phyloP scores from a whole-genome alignment of 306 rosid species.

The Geum urbanum region DNA sequence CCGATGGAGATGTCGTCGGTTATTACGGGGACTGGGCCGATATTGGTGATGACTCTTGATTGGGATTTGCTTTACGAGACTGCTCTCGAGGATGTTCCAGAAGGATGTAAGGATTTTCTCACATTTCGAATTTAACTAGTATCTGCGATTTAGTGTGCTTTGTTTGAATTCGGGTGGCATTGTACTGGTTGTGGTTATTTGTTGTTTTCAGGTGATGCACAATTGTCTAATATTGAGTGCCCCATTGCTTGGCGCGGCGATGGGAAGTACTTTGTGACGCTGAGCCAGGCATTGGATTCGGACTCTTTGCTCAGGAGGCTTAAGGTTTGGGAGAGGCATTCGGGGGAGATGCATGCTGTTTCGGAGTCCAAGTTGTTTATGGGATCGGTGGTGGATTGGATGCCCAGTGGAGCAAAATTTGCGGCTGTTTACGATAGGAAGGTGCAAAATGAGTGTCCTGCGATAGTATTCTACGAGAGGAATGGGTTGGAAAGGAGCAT shows the following conservation, averaged over 20 bases:
- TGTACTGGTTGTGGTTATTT: background rate
- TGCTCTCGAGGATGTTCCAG: slow-evolving; percentile 41
- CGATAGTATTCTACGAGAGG: slow-evolving; percentile 82
- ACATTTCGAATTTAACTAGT: background rate
- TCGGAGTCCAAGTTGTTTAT: slow-evolving; percentile 62
- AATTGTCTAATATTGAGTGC: slow-evolving; percentile 25
- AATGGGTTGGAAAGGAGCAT: slow-evolving; percentile 82
- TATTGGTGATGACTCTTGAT: slow-evolving; percentile 80
- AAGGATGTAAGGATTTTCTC: slow-evolving; percentile 61
- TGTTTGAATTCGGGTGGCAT: background rate
- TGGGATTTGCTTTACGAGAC: slow-evolving; percentile 90
- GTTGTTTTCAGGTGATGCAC: slow-evolving; percentile 56
- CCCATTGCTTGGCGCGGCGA: slow-evolving; percentile 91
- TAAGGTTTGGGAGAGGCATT: slow-evolving; percentile 85
- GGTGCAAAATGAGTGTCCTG: slow-evolving; percentile 56
- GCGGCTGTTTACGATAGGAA: slow-evolving; percentile 68
- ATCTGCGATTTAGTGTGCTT: background rate
- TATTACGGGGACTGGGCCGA: slow-evolving; percentile 55
- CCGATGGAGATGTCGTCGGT: slow-evolving; percentile 80
- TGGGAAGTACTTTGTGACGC: slow-evolving; percentile 77
- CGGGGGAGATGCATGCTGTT: slow-evolving; percentile 66
- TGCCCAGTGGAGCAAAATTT: slow-evolving; percentile 96
- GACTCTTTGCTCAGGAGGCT: slow-evolving; percentile 45
- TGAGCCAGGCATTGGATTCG: slow-evolving; percentile 38
- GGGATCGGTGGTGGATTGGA: slow-evolving; percentile 79